Conservation (phyloP, 192 early-diverging fungal genomes). For the Blastocladiella britannica region DNA sequence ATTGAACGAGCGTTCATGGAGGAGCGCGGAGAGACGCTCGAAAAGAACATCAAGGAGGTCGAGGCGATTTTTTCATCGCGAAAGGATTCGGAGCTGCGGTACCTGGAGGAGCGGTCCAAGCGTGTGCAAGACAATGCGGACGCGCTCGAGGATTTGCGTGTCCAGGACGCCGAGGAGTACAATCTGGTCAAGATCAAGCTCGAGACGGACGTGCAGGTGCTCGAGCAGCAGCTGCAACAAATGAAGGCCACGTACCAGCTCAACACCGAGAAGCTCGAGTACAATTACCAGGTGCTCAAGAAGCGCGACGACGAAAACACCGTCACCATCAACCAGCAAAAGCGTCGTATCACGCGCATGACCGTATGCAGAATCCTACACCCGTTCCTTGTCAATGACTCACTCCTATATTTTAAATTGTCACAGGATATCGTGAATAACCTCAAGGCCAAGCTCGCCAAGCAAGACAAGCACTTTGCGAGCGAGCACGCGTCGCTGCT, state of each 20-base stretch:
- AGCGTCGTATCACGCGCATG: constrained; percentile 30
- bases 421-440: constrained; percentile 25
- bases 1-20: constrained; percentile 32
- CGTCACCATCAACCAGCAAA: constrained; percentile 32
- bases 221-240: constrained; percentile 39
- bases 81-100: constrained; percentile 26
- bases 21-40: constrained; percentile 28
- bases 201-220: constrained; percentile 38
- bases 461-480: constrained; percentile 27
- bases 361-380: no score
- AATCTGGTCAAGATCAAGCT: constrained; percentile 40
- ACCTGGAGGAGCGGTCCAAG: constrained; percentile 25
- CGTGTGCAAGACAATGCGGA: constrained; percentile 29
- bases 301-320: constrained; percentile 41
- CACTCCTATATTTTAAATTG: no score
- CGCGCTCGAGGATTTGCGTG: constrained; percentile 25
- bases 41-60: constrained; percentile 20
- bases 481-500: constrained; percentile 22
- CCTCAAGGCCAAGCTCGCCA: constrained; percentile 27
- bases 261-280: constrained; percentile 39
- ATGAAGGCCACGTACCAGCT: constrained; percentile 38
- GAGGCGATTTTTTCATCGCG: constrained; percentile 20
- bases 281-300: constrained; percentile 39
- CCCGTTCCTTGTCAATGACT: no score
- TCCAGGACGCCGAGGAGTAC: constrained; percentile 38